Conservation (phyloP, 2,329 filamentous ascomycete genomes). For the Elsinoe fawcettii region DNA sequence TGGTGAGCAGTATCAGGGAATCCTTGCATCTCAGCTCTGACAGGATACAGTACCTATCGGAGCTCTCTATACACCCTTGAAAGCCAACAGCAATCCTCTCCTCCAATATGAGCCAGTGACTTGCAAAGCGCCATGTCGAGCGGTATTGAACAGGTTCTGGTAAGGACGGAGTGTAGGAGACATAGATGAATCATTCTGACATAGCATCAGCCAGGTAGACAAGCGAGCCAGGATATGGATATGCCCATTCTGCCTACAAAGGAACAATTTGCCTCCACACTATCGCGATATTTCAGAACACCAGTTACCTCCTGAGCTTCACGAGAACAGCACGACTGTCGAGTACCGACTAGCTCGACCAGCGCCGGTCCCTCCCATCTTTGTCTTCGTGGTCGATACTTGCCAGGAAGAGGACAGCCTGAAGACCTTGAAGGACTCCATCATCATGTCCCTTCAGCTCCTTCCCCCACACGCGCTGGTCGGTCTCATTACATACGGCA, state of each 20-base stretch:
- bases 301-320: slow-evolving; percentile 74
- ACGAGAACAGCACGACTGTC: slow-evolving; percentile 78
- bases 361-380: slow-evolving; percentile 78
- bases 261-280: slow-evolving; percentile 73
- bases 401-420: slow-evolving; percentile 84
- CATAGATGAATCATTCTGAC: slow-evolving; percentile 23
- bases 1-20: slow-evolving; percentile 24
- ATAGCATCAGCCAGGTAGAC: slow-evolving; percentile 61
- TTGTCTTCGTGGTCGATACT: slow-evolving; percentile 79
- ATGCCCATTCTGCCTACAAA: slow-evolving; percentile 77
- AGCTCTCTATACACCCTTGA: slow-evolving; percentile 88
- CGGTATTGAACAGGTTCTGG: slow-evolving; percentile 96
- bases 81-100: slow-evolving; percentile 86
- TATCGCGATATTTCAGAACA: slow-evolving; percentile 86
- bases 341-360: slow-evolving; percentile 76
- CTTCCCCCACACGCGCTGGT: slow-evolving; percentile 75
- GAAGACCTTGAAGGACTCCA: slow-evolving; percentile 73
- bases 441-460: slow-evolving; percentile 77
- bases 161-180: slow-evolving; percentile 38
- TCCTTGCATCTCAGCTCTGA: neutral
- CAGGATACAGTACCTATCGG: slow-evolving; percentile 68
- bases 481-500: slow-evolving; percentile 79
- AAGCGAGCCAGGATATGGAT: slow-evolving; percentile 79
- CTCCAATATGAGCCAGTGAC: slow-evolving; percentile 94
- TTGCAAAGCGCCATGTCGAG: slow-evolving; percentile 92